Evolutionary conservation across 78 protist species (phyloP), one percentile per base, ranked within the genome.

Genomic region (Chrysochromulina parva): DNA sequence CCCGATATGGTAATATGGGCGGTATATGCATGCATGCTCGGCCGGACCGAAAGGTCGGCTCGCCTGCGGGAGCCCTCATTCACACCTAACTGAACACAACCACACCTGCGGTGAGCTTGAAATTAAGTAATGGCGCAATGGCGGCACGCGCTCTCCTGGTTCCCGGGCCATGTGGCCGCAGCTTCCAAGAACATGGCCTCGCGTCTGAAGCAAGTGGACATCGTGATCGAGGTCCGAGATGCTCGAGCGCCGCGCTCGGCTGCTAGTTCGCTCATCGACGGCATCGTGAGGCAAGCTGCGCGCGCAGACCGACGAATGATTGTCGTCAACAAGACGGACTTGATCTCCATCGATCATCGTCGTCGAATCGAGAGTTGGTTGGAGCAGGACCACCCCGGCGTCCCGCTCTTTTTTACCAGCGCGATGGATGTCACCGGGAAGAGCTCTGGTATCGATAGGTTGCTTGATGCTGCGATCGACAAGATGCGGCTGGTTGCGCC

Each of bases 191-290:
- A 74, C 28, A 11, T 74, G 26, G 1, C 55, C 14, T 11, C 38
- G 82, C 13, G 55, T 13, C 57, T 74, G 26, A 3, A 19, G 47
- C 17, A 20, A 6, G 86, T 80, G 26, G 86, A 80, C 65, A 0
- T 26, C 48, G 47, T 80, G 26, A 52, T 80, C 86, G 86, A 80
- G 86, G 86, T 80, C 24, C 86, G 86, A 13, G 86, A 80, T 47
- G 86, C 86, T 0, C 58, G 86, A 1, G 50, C n/a, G 20, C 86
- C 86, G 65, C 6, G 53, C 38, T 80, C 86, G 52, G 53, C 86
- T 5, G 86, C 86, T 0, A 28, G 66, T 1, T 13, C 86, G 55
- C 82, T 48, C 10, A 53, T 74, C 3, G 57, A 74, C 14, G 47
- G 6, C 16, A 13, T 80, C 20, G 66, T 50, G 66, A 47, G 19